Evolutionary conservation across 805 yeast genomes (phyloP).

Genomic region (Hanseniaspora clermontiae): DNA sequence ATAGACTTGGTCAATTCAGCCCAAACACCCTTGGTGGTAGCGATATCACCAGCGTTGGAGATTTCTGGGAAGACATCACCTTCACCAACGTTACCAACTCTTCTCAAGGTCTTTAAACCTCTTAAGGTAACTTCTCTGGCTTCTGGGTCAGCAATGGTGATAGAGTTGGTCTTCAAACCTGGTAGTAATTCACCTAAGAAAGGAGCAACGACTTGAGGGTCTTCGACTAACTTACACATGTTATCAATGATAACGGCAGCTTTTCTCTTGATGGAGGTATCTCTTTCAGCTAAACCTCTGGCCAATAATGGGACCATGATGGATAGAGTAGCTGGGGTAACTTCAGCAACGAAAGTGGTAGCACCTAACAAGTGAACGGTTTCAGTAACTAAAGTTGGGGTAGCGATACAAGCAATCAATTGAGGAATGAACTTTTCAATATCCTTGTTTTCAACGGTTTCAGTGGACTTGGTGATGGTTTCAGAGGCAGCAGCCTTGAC

Average conservation of each 20-base stretch:
- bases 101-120: conserved; percentile 92
- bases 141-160: conserved; percentile 99
- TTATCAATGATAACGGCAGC: conserved; percentile 98
- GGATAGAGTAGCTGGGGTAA: conserved; percentile 97
- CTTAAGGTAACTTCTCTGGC: conserved; percentile 97
- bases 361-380: conserved; percentile 99
- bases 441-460: conserved; percentile 98
- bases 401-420: conserved; percentile 90
- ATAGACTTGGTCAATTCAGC: conserved; percentile 55
- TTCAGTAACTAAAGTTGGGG: conserved; percentile 96
- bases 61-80: conserved; percentile 90
- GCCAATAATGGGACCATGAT: conserved; percentile 98
- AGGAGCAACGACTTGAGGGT: conserved; percentile 99
- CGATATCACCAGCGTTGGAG: conserved; percentile 95
- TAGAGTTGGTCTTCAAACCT: conserved; percentile 83
- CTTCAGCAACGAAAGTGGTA: conserved; percentile 98
- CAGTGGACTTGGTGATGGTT: conserved; percentile 91
- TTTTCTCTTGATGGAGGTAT: conserved; percentile 98
- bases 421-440: conserved; percentile 98
- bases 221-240: conserved; percentile 99
- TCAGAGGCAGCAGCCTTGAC: conserved; percentile 93
- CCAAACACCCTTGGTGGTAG: conserved; percentile 75
- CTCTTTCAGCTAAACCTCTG: conserved; percentile 99
- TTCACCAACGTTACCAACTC: conserved; percentile 94
- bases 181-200: conserved; percentile 93